Conservation (phyloP, 2,329 filamentous ascomycete species). For the Incumbomyces delicatus region DNA sequence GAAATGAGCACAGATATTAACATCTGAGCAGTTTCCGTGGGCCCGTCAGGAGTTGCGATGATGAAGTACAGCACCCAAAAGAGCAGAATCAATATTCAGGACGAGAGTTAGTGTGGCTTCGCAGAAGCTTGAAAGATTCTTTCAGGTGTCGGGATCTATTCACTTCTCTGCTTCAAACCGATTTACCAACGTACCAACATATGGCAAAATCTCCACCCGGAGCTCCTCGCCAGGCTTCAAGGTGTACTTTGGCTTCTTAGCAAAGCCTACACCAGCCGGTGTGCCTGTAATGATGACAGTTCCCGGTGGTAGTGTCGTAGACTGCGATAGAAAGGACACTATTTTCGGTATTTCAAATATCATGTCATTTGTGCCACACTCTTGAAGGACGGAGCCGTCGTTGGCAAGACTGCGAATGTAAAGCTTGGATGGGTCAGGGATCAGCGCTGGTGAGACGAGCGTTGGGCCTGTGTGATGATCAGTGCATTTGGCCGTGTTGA, state of each 20-base stretch:
- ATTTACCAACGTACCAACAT: conserved; percentile 41
- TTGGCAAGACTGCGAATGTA: conserved; percentile 23
- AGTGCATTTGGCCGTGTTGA: conserved; percentile 5
- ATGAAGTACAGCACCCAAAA: no score
- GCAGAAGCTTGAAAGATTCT: no score
- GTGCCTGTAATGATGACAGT: conserved; percentile 36
- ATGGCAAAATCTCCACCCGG: conserved; percentile 38
- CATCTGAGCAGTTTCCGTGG: no score
- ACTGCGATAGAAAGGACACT: conserved; percentile 29
- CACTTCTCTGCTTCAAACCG: conserved; percentile 22
- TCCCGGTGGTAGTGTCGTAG: conserved; percentile 30
- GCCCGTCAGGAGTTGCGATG: no score
- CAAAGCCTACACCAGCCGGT: conserved; percentile 34
- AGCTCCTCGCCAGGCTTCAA: conserved; percentile 34
- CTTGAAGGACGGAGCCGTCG: conserved; percentile 31
- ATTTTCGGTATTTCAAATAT: conserved; percentile 31
- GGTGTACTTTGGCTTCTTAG: conserved; percentile 31
- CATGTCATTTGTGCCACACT: conserved; percentile 30
- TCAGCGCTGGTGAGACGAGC: conserved; percentile 24
- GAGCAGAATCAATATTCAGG: no score
- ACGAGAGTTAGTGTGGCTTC: no score
- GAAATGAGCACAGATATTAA: no score
- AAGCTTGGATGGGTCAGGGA: conserved; percentile 27
- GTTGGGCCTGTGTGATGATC: conserved; percentile 35
- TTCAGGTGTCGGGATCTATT: no score